Evolutionary conservation across 176 grass and related monocot genomes (phyloP).

Genomic region (Guadua angustifolia): DNA sequence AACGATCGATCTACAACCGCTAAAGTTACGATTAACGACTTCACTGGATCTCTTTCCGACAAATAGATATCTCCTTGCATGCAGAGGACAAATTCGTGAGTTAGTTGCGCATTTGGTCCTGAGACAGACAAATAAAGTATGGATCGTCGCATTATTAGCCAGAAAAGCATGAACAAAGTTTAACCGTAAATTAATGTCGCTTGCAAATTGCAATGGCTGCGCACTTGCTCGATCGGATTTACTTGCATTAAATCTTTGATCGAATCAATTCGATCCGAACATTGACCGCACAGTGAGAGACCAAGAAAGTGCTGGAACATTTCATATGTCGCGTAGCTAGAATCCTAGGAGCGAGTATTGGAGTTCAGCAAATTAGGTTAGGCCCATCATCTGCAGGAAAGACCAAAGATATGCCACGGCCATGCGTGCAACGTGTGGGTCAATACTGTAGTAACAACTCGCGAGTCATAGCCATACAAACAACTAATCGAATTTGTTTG

Average conservation of each 20-base stretch:
- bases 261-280: constrained; percentile 40
- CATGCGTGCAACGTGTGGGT: constrained; percentile 9
- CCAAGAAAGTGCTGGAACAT: background rate
- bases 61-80: constrained; percentile 43
- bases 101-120: too few species aligned
- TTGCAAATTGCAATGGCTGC: background rate
- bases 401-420: background rate
- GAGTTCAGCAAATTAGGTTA: constrained; percentile 27
- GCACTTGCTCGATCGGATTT: constrained; percentile 26
- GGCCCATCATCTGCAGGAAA: constrained; percentile 2
- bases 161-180: too few species aligned
- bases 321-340: background rate
- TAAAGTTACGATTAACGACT: too few species aligned
- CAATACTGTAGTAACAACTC: background rate
- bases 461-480: background rate
- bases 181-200: constrained; percentile 13
- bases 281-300: constrained; percentile 30
- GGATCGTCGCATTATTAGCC: too few species aligned
- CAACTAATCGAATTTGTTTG: background rate
- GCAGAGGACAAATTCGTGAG: constrained; percentile 8
- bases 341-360: background rate
- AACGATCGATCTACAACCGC: too few species aligned
- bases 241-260: constrained; percentile 43
- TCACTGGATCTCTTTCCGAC: background rate
- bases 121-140: too few species aligned